Conservation (phyloP, 257 asterid genomes). For the Cruciata laevipes region DNA sequence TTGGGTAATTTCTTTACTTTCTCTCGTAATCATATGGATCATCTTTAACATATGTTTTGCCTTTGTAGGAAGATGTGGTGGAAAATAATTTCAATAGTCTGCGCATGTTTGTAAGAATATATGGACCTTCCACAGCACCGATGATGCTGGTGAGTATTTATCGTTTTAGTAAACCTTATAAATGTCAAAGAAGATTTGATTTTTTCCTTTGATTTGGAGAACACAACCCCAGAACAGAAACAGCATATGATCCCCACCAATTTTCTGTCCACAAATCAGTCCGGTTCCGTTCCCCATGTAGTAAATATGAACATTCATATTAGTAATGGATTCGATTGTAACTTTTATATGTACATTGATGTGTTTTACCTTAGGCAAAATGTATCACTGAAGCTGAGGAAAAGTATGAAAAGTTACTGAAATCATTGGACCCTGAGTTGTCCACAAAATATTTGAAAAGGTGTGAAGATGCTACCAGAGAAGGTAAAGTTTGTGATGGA, state of each 20-base stretch:
- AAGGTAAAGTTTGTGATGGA: constrained; percentile 37
- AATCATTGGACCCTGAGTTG: constrained; percentile 53
- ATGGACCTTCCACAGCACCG: constrained; percentile 81
- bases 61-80: constrained; percentile 61
- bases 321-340: neutral
- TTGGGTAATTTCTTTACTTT: neutral
- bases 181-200: neutral
- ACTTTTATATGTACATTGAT: neutral
- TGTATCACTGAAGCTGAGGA: constrained; percentile 72
- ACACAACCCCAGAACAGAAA: neutral
- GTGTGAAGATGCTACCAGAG: constrained; percentile 91
- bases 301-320: neutral
- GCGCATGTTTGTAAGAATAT: constrained; percentile 69
- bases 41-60: constrained; percentile 7
- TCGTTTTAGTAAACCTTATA: neutral
- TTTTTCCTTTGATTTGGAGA: neutral
- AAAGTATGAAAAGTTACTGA: constrained; percentile 44
- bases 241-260: neutral
- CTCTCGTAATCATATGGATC: neutral
- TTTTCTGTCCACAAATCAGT: neutral
- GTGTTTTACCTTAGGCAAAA: constrained; percentile 42
- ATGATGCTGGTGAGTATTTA: constrained; percentile 63
- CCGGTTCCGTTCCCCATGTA: neutral
- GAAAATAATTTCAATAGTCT: constrained; percentile 78
- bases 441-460: constrained; percentile 51